Percentiles rank a stretch among this genome's conserved stretches.
Evolutionary conservation across 2,329 filamentous ascomycete genomes (phyloP).

Genomic region (Fusarium coicis): DNA sequence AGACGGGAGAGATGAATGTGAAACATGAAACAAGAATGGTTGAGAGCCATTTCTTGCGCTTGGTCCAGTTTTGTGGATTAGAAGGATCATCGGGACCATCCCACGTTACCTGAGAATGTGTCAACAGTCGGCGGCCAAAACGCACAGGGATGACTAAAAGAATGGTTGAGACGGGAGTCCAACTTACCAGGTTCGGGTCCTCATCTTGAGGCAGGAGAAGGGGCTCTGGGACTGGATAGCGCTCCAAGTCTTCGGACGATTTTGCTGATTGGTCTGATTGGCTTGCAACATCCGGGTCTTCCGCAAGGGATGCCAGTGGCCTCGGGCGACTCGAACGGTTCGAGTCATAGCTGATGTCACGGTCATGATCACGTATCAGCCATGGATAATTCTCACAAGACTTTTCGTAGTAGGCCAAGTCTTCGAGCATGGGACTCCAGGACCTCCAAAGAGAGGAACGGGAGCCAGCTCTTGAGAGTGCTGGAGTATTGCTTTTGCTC

Average conservation of each 20-base stretch:
- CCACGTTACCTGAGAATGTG: slow-evolving; percentile 52
- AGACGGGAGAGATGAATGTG: slow-evolving; percentile 67
- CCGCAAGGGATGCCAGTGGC: slow-evolving; percentile 21
- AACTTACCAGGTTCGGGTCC: slow-evolving; percentile 40
- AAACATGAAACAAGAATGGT: slow-evolving; percentile 52
- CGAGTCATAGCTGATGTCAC: neutral
- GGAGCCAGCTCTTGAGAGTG: slow-evolving; percentile 37
- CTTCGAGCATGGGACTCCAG: slow-evolving; percentile 42
- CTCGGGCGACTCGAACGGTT: neutral
- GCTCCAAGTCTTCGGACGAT: slow-evolving; percentile 10
- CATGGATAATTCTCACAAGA: slow-evolving; percentile 47
- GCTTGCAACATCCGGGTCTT: slow-evolving; percentile 6
- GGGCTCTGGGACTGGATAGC: slow-evolving; percentile 10
- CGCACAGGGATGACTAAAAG: neutral
- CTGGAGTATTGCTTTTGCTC: slow-evolving; percentile 17
- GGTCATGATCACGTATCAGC: slow-evolving; percentile 20
- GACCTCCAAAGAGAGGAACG: slow-evolving; percentile 45
- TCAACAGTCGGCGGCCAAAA: neutral
- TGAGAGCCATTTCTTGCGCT: slow-evolving; percentile 48
- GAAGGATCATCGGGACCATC: slow-evolving; percentile 55
- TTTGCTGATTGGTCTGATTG: neutral
- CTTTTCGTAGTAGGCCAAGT: slow-evolving; percentile 43
- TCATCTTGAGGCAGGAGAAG: slow-evolving; percentile 4
- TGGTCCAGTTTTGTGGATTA: slow-evolving; percentile 60
- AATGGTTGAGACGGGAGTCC: too few relatives aligned